Base-by-base conservation (phyloP, 768 basidiomycete species). In the Xerocomellus chrysenteron region DNA sequence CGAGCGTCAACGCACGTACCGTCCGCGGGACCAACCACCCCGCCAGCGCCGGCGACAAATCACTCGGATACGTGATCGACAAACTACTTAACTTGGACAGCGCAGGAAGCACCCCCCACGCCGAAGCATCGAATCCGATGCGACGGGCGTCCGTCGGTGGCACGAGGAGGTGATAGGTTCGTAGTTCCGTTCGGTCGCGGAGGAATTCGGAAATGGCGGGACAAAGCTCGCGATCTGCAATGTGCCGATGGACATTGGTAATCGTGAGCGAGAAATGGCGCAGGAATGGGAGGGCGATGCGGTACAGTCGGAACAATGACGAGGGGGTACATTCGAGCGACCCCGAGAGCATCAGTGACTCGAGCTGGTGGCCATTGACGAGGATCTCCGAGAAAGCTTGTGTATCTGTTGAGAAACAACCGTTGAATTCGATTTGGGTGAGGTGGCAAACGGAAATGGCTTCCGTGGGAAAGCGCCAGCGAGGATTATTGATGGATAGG, bases 71-170 rank as follows among this genome's bases (percentile, higher is more conserved):
- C 5, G 82, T 82, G 52, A 88, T 85, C 50, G 75, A 78, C 53
- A 90, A 66, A 39, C 76, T 78, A n/a, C 71, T 77, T 49, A 90
- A 67, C 13, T 75, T 75, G 17, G 72, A 68, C 26, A 90, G 69
- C 6, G 78, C 78, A 0, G 87, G 87, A 11, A 90, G 73, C 9
- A 88, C 82, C 11, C 87, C 87, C 87, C 86, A 89, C 8, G 83
- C 76, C 1, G 83, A 80, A 0, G 87, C 84, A 58, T 88, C 84
- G 60, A 86, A 88, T 28, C 88, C 88, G 11, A 85, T 76, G 8
- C 78, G 74, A 57, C 74, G 75, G 60, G 82, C 80, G 47, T 81
- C 79, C 16, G 67, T 65, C 7, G 66, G 65, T 5, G 77, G 71
- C 2, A 77, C 78, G 12, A 79, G 75, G 1, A 89, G 74, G 43